Conservation (phyloP, 371 early-diverging fungal species). For the Haplosporangium sp. region DNA sequence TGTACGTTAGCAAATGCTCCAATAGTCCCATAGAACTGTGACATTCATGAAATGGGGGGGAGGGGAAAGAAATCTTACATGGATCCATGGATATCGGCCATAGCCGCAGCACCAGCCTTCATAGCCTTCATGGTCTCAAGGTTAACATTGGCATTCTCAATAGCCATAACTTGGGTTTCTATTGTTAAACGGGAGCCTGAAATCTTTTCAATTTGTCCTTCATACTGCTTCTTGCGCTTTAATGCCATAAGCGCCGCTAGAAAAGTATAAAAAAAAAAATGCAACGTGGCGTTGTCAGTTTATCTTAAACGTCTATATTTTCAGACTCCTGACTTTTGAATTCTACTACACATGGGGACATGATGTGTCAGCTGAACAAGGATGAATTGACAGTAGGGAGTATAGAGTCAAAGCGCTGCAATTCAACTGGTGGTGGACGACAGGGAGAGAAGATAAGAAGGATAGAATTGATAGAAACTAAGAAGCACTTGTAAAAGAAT, state of each 20-base stretch:
- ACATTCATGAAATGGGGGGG: not conserved
- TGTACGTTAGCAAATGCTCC: no score
- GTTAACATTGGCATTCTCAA: conserved; percentile 97
- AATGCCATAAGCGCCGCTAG: conserved; percentile 93
- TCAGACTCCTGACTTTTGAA: not conserved
- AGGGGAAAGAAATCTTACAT: conserved; percentile 68
- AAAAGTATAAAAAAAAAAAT: not conserved
- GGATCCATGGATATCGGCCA: conserved; percentile 94
- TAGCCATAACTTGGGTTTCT: conserved; percentile 95
- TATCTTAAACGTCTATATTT: not conserved
- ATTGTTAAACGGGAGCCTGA: conserved; percentile 91
- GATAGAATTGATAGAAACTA: not conserved
- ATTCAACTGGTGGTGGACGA: not conserved
- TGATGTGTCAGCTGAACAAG: not conserved
- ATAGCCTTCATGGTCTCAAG: conserved; percentile 96
- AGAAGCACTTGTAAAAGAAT: not conserved
- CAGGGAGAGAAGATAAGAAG: not conserved
- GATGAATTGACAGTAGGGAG: not conserved
- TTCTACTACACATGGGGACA: not conserved
- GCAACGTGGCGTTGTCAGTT: conserved; percentile 8
- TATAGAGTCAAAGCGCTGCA: not conserved
- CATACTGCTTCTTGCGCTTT: conserved; percentile 92
- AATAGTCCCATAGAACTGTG: no score
- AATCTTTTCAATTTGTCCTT: conserved; percentile 90
- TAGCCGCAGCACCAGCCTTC: conserved; percentile 93